Base-by-base conservation (phyloP, 140 eudicot genomes). In the Bidens hawaiensis region DNA sequence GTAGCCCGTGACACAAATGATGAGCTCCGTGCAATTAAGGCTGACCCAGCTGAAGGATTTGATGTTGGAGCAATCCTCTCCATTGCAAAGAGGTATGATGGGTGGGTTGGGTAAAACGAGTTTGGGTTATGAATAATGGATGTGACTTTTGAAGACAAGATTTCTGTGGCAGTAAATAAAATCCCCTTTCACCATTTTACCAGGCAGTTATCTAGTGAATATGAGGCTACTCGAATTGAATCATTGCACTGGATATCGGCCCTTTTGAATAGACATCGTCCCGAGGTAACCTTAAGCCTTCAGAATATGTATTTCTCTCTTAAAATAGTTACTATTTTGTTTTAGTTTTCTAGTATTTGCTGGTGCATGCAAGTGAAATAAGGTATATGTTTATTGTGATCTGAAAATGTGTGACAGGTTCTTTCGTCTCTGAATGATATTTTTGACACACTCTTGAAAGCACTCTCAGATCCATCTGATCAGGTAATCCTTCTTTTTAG, bases 1-100 rank as follows among this genome's bases (percentile, higher is more conserved):
- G 96, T 90, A 68, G 94, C 97, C 64, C 79, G 94, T 64, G 97
- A 90, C 75, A 87, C 97, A 61, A 90, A 90, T 77, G 97, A 87
- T 53, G 94, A 90, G 68, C 97, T 90, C 62, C 90, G 82, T 25
- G 81, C 70, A 36, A 81, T 84, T 28, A 67, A 87, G 67, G 94
- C 96, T 59, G 83, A 73, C 49, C 94, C 97, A 67, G 78, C 86
- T 47, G 96, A 87, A 80, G 97, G 97, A 26, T 90, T 90, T 72
- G 97, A 81, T 70, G 94, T 90, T n/a, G 88, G 90, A 67, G 84
- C 94, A 40, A 84, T 90, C 57, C 88, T 90, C 59, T 70, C 94
- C 49, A 82, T 90, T 55, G 97, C 86, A 42, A 91, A 81, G 80
- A 84, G 91, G 98, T 91, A 67, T 27, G 53, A 41, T 49, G 24